Conservation (phyloP, 2,329 filamentous ascomycete species). For the Emmonsiellopsis sp. region DNA sequence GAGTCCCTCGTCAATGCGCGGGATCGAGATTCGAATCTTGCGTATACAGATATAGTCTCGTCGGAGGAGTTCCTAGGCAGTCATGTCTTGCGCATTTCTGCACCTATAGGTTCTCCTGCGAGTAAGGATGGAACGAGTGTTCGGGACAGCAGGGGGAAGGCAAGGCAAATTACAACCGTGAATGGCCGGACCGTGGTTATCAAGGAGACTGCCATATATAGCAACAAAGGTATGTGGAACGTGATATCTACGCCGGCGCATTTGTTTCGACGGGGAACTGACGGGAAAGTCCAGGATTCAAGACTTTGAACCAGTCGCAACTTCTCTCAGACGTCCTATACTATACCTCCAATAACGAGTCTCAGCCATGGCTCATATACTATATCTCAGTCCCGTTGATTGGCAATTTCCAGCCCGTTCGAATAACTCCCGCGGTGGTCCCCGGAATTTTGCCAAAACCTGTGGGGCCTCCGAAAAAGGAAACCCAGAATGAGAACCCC, state of each 20-base stretch:
- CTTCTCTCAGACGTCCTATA: conserved; percentile 75
- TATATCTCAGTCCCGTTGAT: conserved; percentile 86
- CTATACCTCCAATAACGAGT: conserved; percentile 81
- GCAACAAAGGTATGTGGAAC: conserved; percentile 71
- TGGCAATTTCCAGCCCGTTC: conserved; percentile 68
- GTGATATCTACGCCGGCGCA: not conserved
- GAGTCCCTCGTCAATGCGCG: conserved; percentile 81
- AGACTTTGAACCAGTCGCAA: conserved; percentile 79
- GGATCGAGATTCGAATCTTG: conserved; percentile 73
- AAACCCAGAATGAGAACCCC: conserved; percentile 23
- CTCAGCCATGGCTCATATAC: conserved; percentile 91
- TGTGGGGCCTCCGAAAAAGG: conserved; percentile 15
- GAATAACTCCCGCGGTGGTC: conserved; percentile 56
- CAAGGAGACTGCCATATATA: conserved; percentile 87
- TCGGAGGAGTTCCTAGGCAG: conserved; percentile 94
- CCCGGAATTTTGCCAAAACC: conserved; percentile 29
- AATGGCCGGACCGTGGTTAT: conserved; percentile 91
- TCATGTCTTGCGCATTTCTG: conserved; percentile 82
- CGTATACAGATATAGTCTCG: conserved; percentile 69
- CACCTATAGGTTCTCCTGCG: conserved; percentile 35
- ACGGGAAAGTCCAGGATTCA: conserved; percentile 59
- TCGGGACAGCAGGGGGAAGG: conserved; percentile 82
- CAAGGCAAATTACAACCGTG: conserved; percentile 84
- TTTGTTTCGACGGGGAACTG: conserved; percentile 12
- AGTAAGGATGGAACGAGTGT: conserved; percentile 53